Base-by-base conservation (phyloP, 2,329 filamentous ascomycete species). In the Pseudogymnoascus sp. region DNA sequence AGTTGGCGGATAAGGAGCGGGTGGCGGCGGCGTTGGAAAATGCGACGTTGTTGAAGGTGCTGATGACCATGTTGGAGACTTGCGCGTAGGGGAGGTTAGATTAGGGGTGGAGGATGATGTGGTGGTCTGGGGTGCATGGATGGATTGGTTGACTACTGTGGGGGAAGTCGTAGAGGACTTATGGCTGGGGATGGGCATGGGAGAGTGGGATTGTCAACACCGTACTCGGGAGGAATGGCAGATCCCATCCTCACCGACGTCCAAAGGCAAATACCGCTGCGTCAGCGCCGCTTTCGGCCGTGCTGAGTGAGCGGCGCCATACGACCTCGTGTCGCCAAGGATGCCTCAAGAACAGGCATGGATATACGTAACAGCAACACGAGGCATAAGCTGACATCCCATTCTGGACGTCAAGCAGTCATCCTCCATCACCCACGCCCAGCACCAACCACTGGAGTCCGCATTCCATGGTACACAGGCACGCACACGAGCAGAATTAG, bases 21-120 rank as follows among this genome's bases (percentile, higher is more conserved):
- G 95, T 99, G 50, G 93, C 93, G 1, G 95, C 95, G 8, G 95
- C 95, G 6, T 79, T 97, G 70, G 95, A 97, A 76, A 99, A 99
- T 74, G 90, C 90, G 63, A 96, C 90, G 1, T 79, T 99, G 65
- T 91, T 91, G 80, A 87, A 87, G 42, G 90, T 97, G 33, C 81
- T 99, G 67, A 86, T 90, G 74, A 96, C 95, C 77, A 97, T 99
- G 95, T 81, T 97, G 66, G 87, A 91, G 73, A 93, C 89, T 1
- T 96, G 91, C 76, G 82, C 8, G 5, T 59, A 59, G 56, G 13
- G 31, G 24, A 7, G 13, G 3, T 47, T 29, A 2, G n/a, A 50
- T 29, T 16, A 5, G 7, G 44, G 11, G 11, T 21, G 16, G 16
- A 8, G 10, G 16, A 7, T 10, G 42, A 14, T 6, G 19, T 19